A percentile compares a stretch with the other conserved stretches of the same genome.
Conservation (phyloP, 306 rosid species). For the Quillaja saponaria region DNA sequence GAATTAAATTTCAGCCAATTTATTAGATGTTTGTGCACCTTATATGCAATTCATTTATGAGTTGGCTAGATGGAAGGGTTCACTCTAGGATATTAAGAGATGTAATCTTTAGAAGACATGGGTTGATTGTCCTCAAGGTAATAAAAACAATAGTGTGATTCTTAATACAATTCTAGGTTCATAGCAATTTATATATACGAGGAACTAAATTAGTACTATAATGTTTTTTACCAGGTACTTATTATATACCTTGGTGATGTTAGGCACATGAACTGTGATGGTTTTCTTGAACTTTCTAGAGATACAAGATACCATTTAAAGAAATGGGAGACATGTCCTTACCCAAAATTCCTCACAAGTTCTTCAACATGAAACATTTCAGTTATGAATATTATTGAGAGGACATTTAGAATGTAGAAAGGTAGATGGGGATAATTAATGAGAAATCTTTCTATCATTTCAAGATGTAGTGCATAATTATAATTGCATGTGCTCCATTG, state of each 20-base stretch:
- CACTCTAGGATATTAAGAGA: not conserved
- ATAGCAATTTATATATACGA: not conserved
- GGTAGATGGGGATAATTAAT: not conserved
- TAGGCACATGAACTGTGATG: not conserved
- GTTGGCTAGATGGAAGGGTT: slow-evolving; percentile 1
- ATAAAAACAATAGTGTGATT: not conserved
- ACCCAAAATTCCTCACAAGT: not conserved
- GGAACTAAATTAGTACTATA: not conserved
- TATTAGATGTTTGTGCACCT: slow-evolving; percentile 1
- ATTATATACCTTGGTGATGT: not conserved
- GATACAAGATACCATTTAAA: slow-evolving; percentile 1
- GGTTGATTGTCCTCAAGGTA: slow-evolving; percentile 7
- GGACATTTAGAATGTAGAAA: slow-evolving; percentile 3
- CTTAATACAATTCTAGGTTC: not conserved
- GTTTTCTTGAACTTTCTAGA: not conserved
- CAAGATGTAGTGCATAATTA: not conserved
- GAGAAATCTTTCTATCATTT: not conserved
- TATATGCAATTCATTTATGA: slow-evolving; percentile 9
- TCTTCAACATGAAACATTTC: slow-evolving; percentile 11
- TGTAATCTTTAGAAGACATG: slow-evolving; percentile 1
- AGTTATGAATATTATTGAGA: slow-evolving; percentile 12
- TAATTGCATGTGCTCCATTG: not conserved
- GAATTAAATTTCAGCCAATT: slow-evolving; percentile 3
- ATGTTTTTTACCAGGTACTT: not conserved
- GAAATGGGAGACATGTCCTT: not conserved